Evolutionary conservation across 148 eudicot genomes (phyloP).

Genomic region (Cornus florida): DNA sequence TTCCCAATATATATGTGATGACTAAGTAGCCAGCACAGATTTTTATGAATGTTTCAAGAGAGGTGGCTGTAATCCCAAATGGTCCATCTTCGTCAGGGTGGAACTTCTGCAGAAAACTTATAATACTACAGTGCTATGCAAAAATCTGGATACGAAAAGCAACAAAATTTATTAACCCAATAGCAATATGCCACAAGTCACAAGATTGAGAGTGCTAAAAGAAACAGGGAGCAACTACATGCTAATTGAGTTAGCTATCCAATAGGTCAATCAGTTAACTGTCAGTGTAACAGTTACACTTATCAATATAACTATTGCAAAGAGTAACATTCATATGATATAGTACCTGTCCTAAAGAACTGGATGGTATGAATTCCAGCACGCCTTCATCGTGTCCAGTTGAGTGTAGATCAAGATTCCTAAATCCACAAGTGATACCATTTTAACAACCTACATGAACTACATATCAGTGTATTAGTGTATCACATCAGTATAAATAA

Average conservation of each 20-base stretch:
- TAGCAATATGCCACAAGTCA: background rate
- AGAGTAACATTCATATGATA: background rate
- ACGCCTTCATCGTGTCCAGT: slow-evolving; percentile 98
- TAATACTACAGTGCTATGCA: slow-evolving; percentile 85
- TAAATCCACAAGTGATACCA: slow-evolving; percentile 97
- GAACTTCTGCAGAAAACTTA: slow-evolving; percentile 88
- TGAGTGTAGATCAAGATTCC: slow-evolving; percentile 91
- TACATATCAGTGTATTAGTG: slow-evolving; percentile 1
- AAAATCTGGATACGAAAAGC: slow-evolving; percentile 57
- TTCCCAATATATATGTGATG: slow-evolving; percentile 92
- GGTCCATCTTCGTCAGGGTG: slow-evolving; percentile 94
- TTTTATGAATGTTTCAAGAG: slow-evolving; percentile 94
- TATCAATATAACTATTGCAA: background rate
- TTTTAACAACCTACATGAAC: slow-evolving; percentile 78
- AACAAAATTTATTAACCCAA: slow-evolving; percentile 5
- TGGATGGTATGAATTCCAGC: slow-evolving; percentile 95
- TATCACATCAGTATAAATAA: background rate
- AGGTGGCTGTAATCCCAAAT: slow-evolving; percentile 93
- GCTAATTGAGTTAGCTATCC: background rate
- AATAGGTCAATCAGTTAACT: background rate
- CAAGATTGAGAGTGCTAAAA: background rate
- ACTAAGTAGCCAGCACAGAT: slow-evolving; percentile 99
- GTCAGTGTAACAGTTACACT: background rate
- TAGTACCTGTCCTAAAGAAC: slow-evolving; percentile 87
- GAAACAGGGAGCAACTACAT: background rate